phyloP scores from a whole-genome alignment of 106 monocot genomes.

The Amphibolis antarctica region DNA sequence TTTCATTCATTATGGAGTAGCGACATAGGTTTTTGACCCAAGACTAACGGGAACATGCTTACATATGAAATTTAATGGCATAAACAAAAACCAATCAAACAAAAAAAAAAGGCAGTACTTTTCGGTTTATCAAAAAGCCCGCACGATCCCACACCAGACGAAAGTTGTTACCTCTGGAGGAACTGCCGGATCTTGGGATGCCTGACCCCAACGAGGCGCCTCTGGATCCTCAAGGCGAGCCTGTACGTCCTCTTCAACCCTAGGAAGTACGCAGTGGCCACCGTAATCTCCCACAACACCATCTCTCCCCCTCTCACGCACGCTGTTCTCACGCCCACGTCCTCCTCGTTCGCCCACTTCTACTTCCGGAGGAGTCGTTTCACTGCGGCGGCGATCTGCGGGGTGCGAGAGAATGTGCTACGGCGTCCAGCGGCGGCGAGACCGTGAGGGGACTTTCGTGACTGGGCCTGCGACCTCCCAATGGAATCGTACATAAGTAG shows the following conservation, averaged over 20 bases:
- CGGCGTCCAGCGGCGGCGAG: too few relatives aligned
- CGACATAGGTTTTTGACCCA: too few relatives aligned
- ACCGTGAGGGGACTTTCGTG: too few relatives aligned
- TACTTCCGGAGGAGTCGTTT: too few relatives aligned
- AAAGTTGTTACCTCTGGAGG: slow-evolving; percentile 20
- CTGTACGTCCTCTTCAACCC: slow-evolving; percentile 55
- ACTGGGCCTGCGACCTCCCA: too few relatives aligned
- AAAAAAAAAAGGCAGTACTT: background rate
- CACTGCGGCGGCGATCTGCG: too few relatives aligned
- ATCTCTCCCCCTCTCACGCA: slow-evolving; percentile 23
- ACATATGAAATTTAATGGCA: too few relatives aligned
- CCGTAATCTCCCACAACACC: slow-evolving; percentile 72
- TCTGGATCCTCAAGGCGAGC: slow-evolving; percentile 47
- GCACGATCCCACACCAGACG: too few relatives aligned
- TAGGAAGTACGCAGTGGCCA: slow-evolving; percentile 64
- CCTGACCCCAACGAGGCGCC: slow-evolving; percentile 26
- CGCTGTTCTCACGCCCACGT: background rate
- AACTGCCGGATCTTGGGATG: slow-evolving; percentile 34
- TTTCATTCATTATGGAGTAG: too few relatives aligned
- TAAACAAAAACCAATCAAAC: background rate
- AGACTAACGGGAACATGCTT: too few relatives aligned
- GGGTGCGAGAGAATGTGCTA: too few relatives aligned
- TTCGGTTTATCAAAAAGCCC: background rate
- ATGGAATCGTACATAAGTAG: too few relatives aligned
- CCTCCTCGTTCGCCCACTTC: slow-evolving; percentile 5